These are phyloP conservation scores for Priceomyces medius DNA, from an alignment of 805 yeast genomes.

Conservation along the genomic window DNA sequence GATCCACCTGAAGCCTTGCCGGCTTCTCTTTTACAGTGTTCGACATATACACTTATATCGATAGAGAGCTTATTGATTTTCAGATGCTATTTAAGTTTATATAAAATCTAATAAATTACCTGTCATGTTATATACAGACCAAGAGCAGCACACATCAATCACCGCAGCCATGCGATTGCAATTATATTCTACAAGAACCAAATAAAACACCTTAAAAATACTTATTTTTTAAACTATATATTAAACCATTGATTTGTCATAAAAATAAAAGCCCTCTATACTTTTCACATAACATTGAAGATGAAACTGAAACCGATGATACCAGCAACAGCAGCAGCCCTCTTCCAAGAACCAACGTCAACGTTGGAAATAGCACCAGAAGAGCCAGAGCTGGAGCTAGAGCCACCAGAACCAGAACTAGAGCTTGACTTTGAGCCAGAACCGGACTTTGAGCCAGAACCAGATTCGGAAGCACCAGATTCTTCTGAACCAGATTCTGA, in stretches of 20 bases:
- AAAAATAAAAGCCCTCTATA: not conserved
- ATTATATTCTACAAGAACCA: not conserved
- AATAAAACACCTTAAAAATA: not conserved
- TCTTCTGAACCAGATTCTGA: not conserved
- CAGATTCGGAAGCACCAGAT: conserved; percentile 8
- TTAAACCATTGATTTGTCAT: not conserved
- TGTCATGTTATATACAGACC: not conserved
- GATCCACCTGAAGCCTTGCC: conserved; percentile 75
- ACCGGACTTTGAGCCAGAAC: conserved; percentile 11
- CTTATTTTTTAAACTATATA: not conserved
- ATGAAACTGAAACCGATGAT: conserved; percentile 36
- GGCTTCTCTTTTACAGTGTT: conserved; percentile 24
- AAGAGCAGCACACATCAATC: not conserved
- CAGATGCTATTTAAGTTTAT: not conserved
- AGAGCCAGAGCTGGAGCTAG: conserved; percentile 14
- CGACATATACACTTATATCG: not conserved
- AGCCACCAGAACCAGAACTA: conserved; percentile 10
- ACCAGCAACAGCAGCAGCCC: conserved; percentile 35
- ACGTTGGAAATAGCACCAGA: conserved; percentile 15
- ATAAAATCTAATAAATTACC: no score
- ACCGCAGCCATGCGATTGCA: not conserved
- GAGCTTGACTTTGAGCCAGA: conserved; percentile 15
- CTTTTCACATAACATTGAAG: conserved; percentile 23
- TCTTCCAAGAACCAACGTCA: conserved; percentile 35
- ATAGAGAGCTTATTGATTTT: no score